Evolutionary conservation across 1,284 basidiomycete genomes (phyloP), one percentile per base, ranked within the genome.

Genomic region (Schizopora paradoxa): DNA sequence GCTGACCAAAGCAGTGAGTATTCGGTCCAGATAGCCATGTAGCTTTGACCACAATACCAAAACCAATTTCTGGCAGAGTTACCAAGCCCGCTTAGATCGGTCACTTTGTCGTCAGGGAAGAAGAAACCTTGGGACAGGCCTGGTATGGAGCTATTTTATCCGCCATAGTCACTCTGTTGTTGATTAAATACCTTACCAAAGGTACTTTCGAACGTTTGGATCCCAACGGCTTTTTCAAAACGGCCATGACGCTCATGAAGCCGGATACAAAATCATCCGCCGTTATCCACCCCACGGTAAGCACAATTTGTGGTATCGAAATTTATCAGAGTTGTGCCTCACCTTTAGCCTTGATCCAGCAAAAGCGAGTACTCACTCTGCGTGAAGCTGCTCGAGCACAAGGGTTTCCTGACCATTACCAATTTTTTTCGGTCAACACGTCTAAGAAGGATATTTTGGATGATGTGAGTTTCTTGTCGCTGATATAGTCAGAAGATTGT

Each of bases 331-430:
- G 33, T 45, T 37, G 41, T 40, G 29, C 28, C 27, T 34, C 26
- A 34, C 23, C 8, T 41, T 26, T 10, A 21, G 21, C 13, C 6
- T 22, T n/a, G 11, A 45, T 14, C 11, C 44, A 86, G 78, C 80
- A 85, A 77, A 77, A 76, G 52, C 73, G 83, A 5, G 72, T 82
- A 22, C 56, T 83, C 26, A 81, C 69, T 4, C 69, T 84, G 11
- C 69, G 77, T 19, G 84, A 87, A 56, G 72, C 69, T 41, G 83
- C 84, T 10, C 70, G 83, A 23, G 74, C 79, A 0, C 83, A 86
- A 62, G 83, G 83, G 0, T 86, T 87, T 52, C 82, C 83, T 0
- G 83, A 86, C 52, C 37, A 64, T 27, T 85, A 82, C 51, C 51
- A 69, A 26, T 84, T 87, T 51, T 49, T 70, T 27, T 80, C 80